phyloP scores from a whole-genome alignment of 148 eudicot species.

The Amaranthus palmeri region DNA sequence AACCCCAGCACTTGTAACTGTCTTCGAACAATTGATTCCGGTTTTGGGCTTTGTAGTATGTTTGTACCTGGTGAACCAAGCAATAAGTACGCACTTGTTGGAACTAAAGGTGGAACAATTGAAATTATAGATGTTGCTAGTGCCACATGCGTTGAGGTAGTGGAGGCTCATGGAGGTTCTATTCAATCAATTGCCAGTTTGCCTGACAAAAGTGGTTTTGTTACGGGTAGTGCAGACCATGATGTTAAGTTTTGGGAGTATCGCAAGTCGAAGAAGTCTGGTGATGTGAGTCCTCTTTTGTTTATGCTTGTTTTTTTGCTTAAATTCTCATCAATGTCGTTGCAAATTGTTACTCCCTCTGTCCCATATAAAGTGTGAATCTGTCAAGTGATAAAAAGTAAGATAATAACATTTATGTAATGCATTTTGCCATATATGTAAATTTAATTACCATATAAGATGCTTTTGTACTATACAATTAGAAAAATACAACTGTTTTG shows the following conservation, averaged over 20 bases:
- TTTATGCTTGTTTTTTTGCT: neutral
- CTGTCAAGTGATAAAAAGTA: too few species aligned
- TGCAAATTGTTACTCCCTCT: neutral
- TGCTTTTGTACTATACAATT: too few species aligned
- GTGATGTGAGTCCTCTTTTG: slow-evolving; percentile 45
- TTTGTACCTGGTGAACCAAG: slow-evolving; percentile 59
- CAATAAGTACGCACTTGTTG: slow-evolving; percentile 84
- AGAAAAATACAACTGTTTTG: too few species aligned
- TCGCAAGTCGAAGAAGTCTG: slow-evolving; percentile 40
- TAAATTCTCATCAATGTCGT: slow-evolving; percentile 8
- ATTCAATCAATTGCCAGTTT: slow-evolving; percentile 62
- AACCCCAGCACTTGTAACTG: slow-evolving; percentile 88
- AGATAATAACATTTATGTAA: too few species aligned
- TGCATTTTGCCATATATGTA: too few species aligned
- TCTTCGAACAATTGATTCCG: slow-evolving; percentile 90
- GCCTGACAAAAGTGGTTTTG: slow-evolving; percentile 75
- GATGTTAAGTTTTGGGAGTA: slow-evolving; percentile 97
- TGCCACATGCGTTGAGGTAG: slow-evolving; percentile 77
- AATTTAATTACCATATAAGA: too few species aligned
- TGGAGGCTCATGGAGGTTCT: slow-evolving; percentile 90
- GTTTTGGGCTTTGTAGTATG: slow-evolving; percentile 82
- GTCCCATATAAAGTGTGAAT: too few species aligned
- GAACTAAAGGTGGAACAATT: slow-evolving; percentile 78
- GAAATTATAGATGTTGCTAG: slow-evolving; percentile 86
- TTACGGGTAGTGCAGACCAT: slow-evolving; percentile 90